Evolutionary conservation across 2,329 filamentous ascomycete genomes (phyloP).

Genomic region (Penicillium paneum): DNA sequence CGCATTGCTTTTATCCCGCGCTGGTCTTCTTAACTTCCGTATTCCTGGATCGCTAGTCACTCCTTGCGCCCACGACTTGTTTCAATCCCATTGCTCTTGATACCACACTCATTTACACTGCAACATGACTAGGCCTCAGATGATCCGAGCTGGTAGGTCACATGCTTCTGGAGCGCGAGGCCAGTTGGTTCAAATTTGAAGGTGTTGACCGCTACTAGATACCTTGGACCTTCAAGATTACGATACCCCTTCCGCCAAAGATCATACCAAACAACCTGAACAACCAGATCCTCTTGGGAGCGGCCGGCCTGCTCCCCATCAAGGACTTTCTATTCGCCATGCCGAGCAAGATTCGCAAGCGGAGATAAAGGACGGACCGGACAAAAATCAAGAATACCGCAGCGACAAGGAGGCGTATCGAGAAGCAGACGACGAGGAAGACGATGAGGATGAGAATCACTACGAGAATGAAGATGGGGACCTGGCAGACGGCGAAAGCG

Average conservation of each 20-base stretch:
- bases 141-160: conserved; percentile 46
- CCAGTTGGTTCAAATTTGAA: neutral
- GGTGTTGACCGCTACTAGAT: conserved; percentile 54
- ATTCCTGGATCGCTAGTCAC: conserved; percentile 19
- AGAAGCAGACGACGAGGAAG: conserved; percentile 30
- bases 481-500: conserved; percentile 61
- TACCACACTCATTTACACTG: conserved; percentile 16
- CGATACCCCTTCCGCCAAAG: conserved; percentile 75
- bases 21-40: conserved; percentile 11
- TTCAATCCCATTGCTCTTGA: conserved; percentile 9
- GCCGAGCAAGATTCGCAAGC: conserved; percentile 73
- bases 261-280: conserved; percentile 62
- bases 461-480: conserved; percentile 47
- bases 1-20: conserved; percentile 8
- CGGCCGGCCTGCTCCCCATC: conserved; percentile 69
- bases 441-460: conserved; percentile 19
- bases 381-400: conserved; percentile 48
- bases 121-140: conserved; percentile 44
- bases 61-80: conserved; percentile 17
- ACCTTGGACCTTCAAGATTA: conserved; percentile 92
- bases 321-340: conserved; percentile 78
- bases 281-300: conserved; percentile 51
- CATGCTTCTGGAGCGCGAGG: neutral
- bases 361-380: conserved; percentile 66
- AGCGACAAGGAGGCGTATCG: conserved; percentile 35